Evolutionary conservation across 768 basidiomycete genomes (phyloP), one percentile per base, ranked within the genome.

Genomic region (Tremella mesenterica): DNA sequence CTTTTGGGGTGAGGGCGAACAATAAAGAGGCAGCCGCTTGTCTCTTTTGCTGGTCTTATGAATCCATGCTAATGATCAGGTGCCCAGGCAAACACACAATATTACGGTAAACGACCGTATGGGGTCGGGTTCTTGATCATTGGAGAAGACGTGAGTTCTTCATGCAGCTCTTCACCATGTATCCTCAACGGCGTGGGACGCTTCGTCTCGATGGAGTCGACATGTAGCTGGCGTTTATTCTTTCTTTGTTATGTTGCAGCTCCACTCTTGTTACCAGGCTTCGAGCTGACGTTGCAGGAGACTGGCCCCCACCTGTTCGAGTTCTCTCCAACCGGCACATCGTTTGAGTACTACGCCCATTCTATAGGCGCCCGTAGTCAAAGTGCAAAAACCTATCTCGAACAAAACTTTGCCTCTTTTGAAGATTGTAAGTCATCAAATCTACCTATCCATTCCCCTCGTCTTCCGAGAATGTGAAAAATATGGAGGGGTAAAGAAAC

Each of bases 41-140:
- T 60, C 51, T 38, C 21, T 14, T 26, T 49, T 33, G 20, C 30
- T 52, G 28, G 20, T 48, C 18, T 34, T 21, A 39, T 67, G n/a
- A n/a, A n/a, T n/a, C n/a, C n/a, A n/a, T n/a, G n/a, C n/a, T n/a
- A n/a, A n/a, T n/a, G n/a, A n/a, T 6, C 71, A 93, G 93, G 92
- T 81, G 93, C 95, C 0, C 95, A 99, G 74, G 85, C 90, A 31
- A 99, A 97, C 75, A 99, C 95, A 1, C 93, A 97, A 76, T 88
- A 95, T 74, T 97, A 99, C 71, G 95, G 95, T 52, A 82, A 88
- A 59, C 81, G 95, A 51, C 95, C 95, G 2, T 99, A 99, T 64
- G 95, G 95, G 73, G 95, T 99, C 10, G 95, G 95, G 5, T 93
- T 97, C 79, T 85, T 99, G 44, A 93, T 99, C 59, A 85, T 95